Evolutionary conservation across 2,329 filamentous ascomycete species (phyloP).

Genomic region (Calonectria henricotiae): DNA sequence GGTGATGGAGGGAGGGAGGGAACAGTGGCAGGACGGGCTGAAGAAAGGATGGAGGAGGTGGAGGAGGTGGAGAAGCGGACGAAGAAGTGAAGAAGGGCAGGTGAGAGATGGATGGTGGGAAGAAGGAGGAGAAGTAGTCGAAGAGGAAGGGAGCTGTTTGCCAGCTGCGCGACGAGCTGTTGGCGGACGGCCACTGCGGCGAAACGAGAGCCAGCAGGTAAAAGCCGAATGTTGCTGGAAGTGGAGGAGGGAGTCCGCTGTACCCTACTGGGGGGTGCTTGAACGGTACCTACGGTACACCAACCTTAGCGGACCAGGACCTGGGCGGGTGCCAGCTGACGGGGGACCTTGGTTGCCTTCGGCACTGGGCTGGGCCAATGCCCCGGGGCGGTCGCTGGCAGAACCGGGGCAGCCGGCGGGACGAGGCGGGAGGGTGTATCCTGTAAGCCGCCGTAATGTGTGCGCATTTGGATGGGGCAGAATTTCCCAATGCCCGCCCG

Average conservation of each 20-base stretch:
- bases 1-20: slow-evolving; percentile 22
- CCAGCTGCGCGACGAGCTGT: slow-evolving; percentile 25
- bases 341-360: slow-evolving; percentile 48
- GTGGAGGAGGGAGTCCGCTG: slow-evolving; percentile 25
- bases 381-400: slow-evolving; percentile 16
- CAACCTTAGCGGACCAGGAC: slow-evolving; percentile 24
- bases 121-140: slow-evolving; percentile 45
- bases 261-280: slow-evolving; percentile 12
- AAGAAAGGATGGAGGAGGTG: slow-evolving; percentile 42
- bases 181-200: slow-evolving; percentile 21
- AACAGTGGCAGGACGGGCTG: slow-evolving; percentile 20
- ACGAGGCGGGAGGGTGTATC: slow-evolving; percentile 7
- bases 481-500: background rate
- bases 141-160: slow-evolving; percentile 38
- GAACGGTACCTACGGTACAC: slow-evolving; percentile 27
- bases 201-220: slow-evolving; percentile 25
- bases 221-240: slow-evolving; percentile 8
- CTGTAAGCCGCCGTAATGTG: background rate
- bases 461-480: background rate
- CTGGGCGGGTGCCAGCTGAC: slow-evolving; percentile 46
- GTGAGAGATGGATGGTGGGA: slow-evolving; percentile 36
- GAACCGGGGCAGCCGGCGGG: slow-evolving; percentile 5
- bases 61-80: slow-evolving; percentile 19
- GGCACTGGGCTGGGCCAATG: slow-evolving; percentile 38
- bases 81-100: slow-evolving; percentile 41